Percentiles rank a stretch among this genome's conserved stretches.
Evolutionary conservation across 345 rosid genomes (phyloP).

Genomic region (Angophora floribunda): DNA sequence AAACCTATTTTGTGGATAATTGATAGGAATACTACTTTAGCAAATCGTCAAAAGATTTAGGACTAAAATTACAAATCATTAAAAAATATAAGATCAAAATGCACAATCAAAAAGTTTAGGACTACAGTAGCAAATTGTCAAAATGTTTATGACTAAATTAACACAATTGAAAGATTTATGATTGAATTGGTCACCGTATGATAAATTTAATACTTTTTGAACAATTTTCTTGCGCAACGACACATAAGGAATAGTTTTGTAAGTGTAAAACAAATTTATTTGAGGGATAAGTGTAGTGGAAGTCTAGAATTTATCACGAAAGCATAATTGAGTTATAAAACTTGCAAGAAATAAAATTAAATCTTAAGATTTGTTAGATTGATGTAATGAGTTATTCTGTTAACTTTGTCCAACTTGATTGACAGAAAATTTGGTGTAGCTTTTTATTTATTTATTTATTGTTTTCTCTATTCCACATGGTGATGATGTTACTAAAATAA

Average conservation of each 20-base stretch:
- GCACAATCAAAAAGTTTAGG: neutral
- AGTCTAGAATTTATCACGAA: no score
- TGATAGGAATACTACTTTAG: neutral
- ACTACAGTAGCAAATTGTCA: neutral
- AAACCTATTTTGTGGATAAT: neutral
- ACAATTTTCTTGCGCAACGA: neutral
- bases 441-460: no score
- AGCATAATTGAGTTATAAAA: neutral
- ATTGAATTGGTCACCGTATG: neutral
- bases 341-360: no score
- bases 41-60: neutral
- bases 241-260: neutral
- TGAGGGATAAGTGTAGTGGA: neutral
- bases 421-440: neutral
- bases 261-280: neutral
- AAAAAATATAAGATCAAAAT: neutral
- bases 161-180: no score
- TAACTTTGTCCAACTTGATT: neutral
- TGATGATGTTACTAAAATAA: neutral
- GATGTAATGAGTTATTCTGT: neutral
- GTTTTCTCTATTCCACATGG: neutral
- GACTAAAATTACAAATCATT: neutral
- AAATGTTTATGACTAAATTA: no score
- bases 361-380: no score
- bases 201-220: neutral